These are phyloP conservation scores for Curvularia spicifera DNA, from an alignment of 2,329 filamentous ascomycete genomes.

Conservation along the genomic window DNA sequence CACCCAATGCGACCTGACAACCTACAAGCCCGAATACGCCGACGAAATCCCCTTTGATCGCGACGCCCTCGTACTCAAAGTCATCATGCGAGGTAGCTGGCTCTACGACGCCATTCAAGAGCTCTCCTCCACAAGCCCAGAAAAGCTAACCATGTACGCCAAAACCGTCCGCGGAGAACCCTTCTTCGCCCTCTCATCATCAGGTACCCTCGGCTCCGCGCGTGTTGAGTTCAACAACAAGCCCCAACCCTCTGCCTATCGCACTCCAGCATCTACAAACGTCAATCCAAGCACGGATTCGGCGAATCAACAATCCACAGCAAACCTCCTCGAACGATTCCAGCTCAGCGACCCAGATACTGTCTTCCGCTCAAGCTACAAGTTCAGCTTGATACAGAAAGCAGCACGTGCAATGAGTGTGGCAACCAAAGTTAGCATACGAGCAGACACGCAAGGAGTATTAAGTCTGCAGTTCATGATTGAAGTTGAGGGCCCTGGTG, in stretches of 20 bases:
- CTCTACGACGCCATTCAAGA: conserved; percentile 76
- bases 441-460: conserved; percentile 87
- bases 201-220: conserved; percentile 65
- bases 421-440: conserved; percentile 88
- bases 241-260: conserved; percentile 32
- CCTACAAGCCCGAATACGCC: conserved; percentile 71
- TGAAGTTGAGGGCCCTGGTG: conserved; percentile 66
- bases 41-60: conserved; percentile 90
- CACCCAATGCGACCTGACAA: conserved; percentile 81
- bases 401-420: conserved; percentile 91
- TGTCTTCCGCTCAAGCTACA: conserved; percentile 68
- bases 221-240: conserved; percentile 64
- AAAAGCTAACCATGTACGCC: conserved; percentile 67
- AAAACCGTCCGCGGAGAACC: conserved; percentile 53
- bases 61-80: conserved; percentile 81
- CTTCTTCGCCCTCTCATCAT: conserved; percentile 75
- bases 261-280: conserved; percentile 25
- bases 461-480: conserved; percentile 97
- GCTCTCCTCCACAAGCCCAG: conserved; percentile 71
- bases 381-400: conserved; percentile 83
- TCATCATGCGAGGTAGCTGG: conserved; percentile 85
- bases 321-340: conserved; percentile 73
- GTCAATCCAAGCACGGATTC: conserved; percentile 11
- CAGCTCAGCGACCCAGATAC: conserved; percentile 56
- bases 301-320: conserved; percentile 7